phyloP scores from a whole-genome alignment of 345 rosid species.

The Balakata baccata region DNA sequence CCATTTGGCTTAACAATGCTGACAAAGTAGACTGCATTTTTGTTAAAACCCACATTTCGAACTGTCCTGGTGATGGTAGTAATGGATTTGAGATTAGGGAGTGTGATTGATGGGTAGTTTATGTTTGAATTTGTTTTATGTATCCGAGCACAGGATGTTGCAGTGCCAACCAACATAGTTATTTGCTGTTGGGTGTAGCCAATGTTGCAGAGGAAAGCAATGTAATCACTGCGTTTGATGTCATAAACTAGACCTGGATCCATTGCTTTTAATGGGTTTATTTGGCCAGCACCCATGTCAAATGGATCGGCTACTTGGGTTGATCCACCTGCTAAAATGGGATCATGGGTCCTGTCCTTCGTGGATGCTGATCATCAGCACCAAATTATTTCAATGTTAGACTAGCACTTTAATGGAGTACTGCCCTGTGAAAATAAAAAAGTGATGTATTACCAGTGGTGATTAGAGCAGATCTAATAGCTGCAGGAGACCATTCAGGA shows the following conservation, averaged over 20 bases:
- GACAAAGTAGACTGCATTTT: constrained; percentile 36
- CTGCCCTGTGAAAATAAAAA: no score
- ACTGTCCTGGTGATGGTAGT: constrained; percentile 51
- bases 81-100: constrained; percentile 39
- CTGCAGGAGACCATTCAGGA: constrained; percentile 68
- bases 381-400: no score
- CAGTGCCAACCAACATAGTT: constrained; percentile 20
- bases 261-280: constrained; percentile 55
- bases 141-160: constrained; percentile 23
- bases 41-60: constrained; percentile 45
- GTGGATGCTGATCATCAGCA: constrained; percentile 33
- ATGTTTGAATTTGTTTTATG: constrained; percentile 34
- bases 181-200: constrained; percentile 45
- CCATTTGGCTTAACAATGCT: constrained; percentile 45
- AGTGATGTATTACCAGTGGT: constrained; percentile 47
- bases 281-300: constrained; percentile 62
- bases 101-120: constrained; percentile 65
- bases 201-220: constrained; percentile 56
- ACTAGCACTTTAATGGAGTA: no score
- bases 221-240: constrained; percentile 48
- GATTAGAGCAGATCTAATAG: constrained; percentile 68
- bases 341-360: constrained; percentile 32
- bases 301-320: constrained; percentile 41
- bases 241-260: constrained; percentile 71
- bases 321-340: constrained; percentile 42